A percentile compares a stretch with the other conserved stretches of the same genome.
Conservation (phyloP, 129 eudicot genomes). For the Ambrosia artemisiifolia region DNA sequence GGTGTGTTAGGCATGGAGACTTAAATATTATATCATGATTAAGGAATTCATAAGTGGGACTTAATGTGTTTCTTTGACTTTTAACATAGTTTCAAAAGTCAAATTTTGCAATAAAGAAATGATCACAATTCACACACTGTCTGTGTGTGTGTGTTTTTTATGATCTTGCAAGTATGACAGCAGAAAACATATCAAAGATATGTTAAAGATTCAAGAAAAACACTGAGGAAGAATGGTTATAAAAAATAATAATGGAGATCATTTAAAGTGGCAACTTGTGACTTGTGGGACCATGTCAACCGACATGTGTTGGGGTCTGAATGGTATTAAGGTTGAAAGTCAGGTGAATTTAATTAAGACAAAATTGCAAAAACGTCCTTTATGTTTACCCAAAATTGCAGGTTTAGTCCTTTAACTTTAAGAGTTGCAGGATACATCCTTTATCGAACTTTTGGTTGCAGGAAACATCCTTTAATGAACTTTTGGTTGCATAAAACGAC, state of each 20-base stretch:
- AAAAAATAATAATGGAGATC: slow-evolving; percentile 10
- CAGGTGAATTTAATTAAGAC: neutral
- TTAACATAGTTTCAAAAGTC: slow-evolving; percentile 7
- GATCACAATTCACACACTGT: slow-evolving; percentile 7
- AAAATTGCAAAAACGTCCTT: too few species aligned
- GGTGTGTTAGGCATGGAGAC: slow-evolving; percentile 13
- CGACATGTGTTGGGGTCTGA: neutral
- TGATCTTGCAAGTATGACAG: slow-evolving; percentile 7
- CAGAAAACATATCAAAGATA: too few species aligned
- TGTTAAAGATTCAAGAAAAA: too few species aligned
- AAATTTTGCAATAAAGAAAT: neutral
- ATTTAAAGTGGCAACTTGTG: slow-evolving; percentile 11
- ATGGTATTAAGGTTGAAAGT: neutral
- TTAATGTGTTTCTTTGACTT: slow-evolving; percentile 22
- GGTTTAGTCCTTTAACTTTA: too few species aligned
- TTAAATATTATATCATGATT: slow-evolving; percentile 15
- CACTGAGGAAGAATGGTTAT: neutral
- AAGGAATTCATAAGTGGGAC: neutral
- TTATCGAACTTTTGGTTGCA: too few species aligned
- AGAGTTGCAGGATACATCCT: too few species aligned
- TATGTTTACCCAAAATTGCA: too few species aligned
- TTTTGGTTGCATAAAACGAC: too few species aligned
- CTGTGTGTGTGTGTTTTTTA: neutral
- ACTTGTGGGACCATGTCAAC: slow-evolving; percentile 6
- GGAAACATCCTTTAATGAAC: too few species aligned